phyloP scores from a whole-genome alignment of 2,329 filamentous ascomycete genomes.

The Lithohypha guttulata region DNA sequence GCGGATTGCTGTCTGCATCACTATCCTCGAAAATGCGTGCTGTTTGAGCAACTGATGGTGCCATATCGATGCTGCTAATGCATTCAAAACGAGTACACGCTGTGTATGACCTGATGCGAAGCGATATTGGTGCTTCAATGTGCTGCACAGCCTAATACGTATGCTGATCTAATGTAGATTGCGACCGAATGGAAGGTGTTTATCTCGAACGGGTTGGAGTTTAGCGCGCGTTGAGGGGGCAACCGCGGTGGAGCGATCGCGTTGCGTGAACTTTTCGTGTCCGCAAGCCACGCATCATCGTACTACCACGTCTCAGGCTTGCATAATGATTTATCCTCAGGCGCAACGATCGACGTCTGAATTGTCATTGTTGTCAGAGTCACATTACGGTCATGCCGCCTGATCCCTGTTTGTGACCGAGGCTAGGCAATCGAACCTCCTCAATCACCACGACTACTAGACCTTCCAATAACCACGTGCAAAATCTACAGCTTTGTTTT shows the following conservation, averaged over 20 bases:
- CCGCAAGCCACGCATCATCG: too few relatives aligned
- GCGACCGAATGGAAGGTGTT: background rate
- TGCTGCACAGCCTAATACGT: background rate
- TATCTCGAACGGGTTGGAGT: background rate
- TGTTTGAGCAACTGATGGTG: conserved; percentile 16
- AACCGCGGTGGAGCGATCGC: too few relatives aligned
- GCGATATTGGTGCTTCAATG: too few relatives aligned
- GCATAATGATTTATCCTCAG: too few relatives aligned
- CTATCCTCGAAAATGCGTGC: conserved; percentile 22
- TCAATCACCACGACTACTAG: too few relatives aligned
- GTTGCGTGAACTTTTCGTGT: too few relatives aligned
- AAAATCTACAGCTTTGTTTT: conserved; percentile 9
- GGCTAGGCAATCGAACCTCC: too few relatives aligned
- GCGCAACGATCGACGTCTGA: too few relatives aligned
- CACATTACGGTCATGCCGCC: too few relatives aligned
- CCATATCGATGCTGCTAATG: conserved; percentile 14
- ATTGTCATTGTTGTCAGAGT: too few relatives aligned
- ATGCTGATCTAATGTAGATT: background rate
- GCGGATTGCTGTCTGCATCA: conserved; percentile 14
- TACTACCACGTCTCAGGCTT: too few relatives aligned
- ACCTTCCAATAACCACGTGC: background rate
- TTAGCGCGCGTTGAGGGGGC: background rate
- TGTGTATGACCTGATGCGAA: background rate
- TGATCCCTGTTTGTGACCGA: too few relatives aligned
- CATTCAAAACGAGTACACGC: background rate